Percentiles rank a stretch among this genome's conserved stretches.
These are phyloP conservation scores for Kazachstania martiniae DNA, from an alignment of 805 yeast genomes.

Conservation along the genomic window DNA sequence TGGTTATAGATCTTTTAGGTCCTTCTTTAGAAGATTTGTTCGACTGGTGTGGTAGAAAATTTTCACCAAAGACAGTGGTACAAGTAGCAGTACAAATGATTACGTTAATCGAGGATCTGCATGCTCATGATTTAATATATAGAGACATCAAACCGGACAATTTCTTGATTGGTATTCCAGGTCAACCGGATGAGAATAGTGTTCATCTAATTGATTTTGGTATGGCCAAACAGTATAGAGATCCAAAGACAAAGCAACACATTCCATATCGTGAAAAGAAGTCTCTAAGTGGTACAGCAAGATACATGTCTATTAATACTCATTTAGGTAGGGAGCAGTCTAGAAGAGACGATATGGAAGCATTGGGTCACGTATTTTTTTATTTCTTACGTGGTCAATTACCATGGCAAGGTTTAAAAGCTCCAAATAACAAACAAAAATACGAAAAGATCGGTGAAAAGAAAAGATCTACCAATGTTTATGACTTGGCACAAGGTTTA, in stretches of 20 bases:
- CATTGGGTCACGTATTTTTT: conserved; percentile 92
- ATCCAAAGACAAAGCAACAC: conserved; percentile 90
- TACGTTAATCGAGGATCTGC: conserved; percentile 73
- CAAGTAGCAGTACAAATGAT: conserved; percentile 96
- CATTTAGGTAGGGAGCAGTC: conserved; percentile 96
- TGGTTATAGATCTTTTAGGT: conserved; percentile 89
- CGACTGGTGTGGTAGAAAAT: conserved; percentile 96
- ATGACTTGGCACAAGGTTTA: conserved; percentile 77
- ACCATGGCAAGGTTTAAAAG: conserved; percentile 99
- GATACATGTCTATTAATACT: conserved; percentile 96
- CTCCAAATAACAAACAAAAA: conserved; percentile 95
- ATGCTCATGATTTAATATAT: conserved; percentile 82
- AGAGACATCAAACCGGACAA: conserved; percentile 98
- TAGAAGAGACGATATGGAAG: conserved; percentile 93
- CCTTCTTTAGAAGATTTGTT: conserved; percentile 93
- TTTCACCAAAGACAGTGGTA: conserved; percentile 78
- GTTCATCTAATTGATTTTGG: conserved; percentile 94
- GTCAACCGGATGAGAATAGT: conserved; percentile 70
- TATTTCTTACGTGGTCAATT: conserved; percentile 87
- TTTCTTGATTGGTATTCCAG: conserved; percentile 87
- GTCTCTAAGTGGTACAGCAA: conserved; percentile 93
- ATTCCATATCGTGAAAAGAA: conserved; percentile 95
- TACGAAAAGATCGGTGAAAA: conserved; percentile 96
- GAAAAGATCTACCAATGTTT: conserved; percentile 80
- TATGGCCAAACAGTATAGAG: conserved; percentile 97